Evolutionary conservation across 495 filamentous ascomycete species (phyloP).

Genomic region (Podospora fimiseda): DNA sequence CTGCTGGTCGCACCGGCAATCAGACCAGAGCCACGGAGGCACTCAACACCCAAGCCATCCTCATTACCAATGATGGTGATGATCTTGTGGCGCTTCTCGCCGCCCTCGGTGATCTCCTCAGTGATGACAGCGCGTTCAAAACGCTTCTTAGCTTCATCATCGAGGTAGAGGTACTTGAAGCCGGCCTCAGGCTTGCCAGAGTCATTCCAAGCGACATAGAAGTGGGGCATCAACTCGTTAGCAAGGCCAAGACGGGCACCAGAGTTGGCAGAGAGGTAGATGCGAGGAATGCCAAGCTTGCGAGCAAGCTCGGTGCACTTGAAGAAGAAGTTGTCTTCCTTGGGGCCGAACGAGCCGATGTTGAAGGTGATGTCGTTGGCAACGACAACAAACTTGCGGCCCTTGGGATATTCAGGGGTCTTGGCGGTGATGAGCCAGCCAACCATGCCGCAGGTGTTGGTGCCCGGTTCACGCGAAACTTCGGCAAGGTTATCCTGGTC

Average conservation of each 20-base stretch:
- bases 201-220: constrained; percentile 95
- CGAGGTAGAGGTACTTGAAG: constrained; percentile 98
- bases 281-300: constrained; percentile 87
- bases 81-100: constrained; percentile 89
- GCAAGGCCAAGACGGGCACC: constrained; percentile 96
- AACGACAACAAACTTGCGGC: constrained; percentile 87
- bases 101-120: constrained; percentile 75
- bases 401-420: constrained; percentile 94
- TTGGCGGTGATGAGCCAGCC: constrained; percentile 95
- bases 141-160: constrained; percentile 74
- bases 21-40: constrained; percentile 90
- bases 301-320: constrained; percentile 96
- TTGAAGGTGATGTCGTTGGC: constrained; percentile 99
- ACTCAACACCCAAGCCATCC: constrained; percentile 96
- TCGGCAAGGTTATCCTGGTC: constrained; percentile 88
- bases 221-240: constrained; percentile 93
- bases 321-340: constrained; percentile 96
- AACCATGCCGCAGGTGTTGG: constrained; percentile 96
- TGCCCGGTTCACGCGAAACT: constrained; percentile 87
- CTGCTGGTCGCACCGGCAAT: constrained; percentile 96
- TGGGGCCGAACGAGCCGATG: constrained; percentile 94
- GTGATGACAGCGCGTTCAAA: constrained; percentile 91
- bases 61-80: constrained; percentile 90
- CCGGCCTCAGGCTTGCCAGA: constrained; percentile 73
- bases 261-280: constrained; percentile 99